Base-by-base conservation (phyloP, 2,329 filamentous ascomycete genomes). In the Trichoderma brevicompactum region DNA sequence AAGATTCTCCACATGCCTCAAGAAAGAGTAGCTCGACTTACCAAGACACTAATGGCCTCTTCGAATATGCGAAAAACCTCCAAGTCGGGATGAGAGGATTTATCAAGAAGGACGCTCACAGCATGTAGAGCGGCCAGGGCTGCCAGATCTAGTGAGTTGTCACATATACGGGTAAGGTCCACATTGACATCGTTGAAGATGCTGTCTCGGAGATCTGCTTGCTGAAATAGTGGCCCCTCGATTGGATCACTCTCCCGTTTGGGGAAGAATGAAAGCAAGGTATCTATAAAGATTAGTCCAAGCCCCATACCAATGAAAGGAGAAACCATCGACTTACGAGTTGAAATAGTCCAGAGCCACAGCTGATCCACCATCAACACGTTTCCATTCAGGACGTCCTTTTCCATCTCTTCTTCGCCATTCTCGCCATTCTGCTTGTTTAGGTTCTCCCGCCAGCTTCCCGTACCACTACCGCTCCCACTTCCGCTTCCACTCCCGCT, bases 281-380 rank as follows among this genome's bases (percentile, higher is more conserved):
- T 86, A 17, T 80, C 82, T 85, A 36, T 32, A 0, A 1, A n/a
- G 19, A 55, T 74, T 32, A 71, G 68, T 34, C 7, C n/a, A 7
- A 13, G 4, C 2, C 10, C 5, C 9, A 41, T 13, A 46, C 15
- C 10, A 23, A 36, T 9, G 9, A 5, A 49, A 44, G 40, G 41
- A 48, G 13, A 7, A 3, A 36, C 2, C 28, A 6, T 36, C 15
- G 23, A 75, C 81, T 75, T 71, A 85, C 83, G 81, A 15, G 77
- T 82, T 63, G 85, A 79, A n/a, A 86, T 78, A 0, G 79, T 81
- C 84, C 84, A 86, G 0, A 89, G 72, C 87, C 87, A 89, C 1
- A 89, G 73, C 70, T 89, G 87, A 65, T 89, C 87, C 0, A 89
- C 84, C 85, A 89, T 89, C n/a, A 89, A 73, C 2, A 86, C 80